These are phyloP conservation scores for Brassica cretica DNA, from an alignment of 345 rosid genomes.

Conservation along the genomic window DNA sequence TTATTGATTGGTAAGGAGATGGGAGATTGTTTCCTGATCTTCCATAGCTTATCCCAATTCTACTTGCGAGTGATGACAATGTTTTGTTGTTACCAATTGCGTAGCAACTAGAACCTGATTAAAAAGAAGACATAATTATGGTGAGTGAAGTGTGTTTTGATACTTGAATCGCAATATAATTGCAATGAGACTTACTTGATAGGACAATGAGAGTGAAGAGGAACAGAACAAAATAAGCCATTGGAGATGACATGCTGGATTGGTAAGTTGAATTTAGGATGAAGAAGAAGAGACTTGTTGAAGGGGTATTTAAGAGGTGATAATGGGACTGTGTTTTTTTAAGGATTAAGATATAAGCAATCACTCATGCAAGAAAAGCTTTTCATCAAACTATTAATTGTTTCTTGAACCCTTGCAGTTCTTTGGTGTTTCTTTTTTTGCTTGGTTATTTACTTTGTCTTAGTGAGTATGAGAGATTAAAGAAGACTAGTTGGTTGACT, in stretches of 20 bases:
- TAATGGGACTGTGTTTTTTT: not conserved
- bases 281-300: slow-evolving; percentile 18
- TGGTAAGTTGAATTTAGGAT: slow-evolving; percentile 11
- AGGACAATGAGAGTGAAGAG: slow-evolving; percentile 30
- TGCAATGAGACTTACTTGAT: slow-evolving; percentile 32
- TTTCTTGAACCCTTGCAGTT: slow-evolving; percentile 31
- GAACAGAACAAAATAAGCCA: slow-evolving; percentile 31
- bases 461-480: slow-evolving; percentile 10
- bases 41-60: slow-evolving; percentile 40
- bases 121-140: not conserved
- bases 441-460: not conserved
- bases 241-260: slow-evolving; percentile 16
- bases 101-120: slow-evolving; percentile 25
- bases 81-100: slow-evolving; percentile 22
- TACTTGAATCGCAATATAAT: not conserved
- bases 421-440: slow-evolving; percentile 27
- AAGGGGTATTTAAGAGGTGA: slow-evolving; percentile 13
- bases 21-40: slow-evolving; percentile 53
- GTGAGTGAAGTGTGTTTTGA: slow-evolving; percentile 7
- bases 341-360: slow-evolving; percentile 13
- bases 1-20: slow-evolving; percentile 50
- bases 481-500: slow-evolving; percentile 30
- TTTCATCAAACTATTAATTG: slow-evolving; percentile 13
- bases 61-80: slow-evolving; percentile 22
- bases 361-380: slow-evolving; percentile 41